phyloP scores from a whole-genome alignment of 306 rosid genomes.

The Lotus japonicus region DNA sequence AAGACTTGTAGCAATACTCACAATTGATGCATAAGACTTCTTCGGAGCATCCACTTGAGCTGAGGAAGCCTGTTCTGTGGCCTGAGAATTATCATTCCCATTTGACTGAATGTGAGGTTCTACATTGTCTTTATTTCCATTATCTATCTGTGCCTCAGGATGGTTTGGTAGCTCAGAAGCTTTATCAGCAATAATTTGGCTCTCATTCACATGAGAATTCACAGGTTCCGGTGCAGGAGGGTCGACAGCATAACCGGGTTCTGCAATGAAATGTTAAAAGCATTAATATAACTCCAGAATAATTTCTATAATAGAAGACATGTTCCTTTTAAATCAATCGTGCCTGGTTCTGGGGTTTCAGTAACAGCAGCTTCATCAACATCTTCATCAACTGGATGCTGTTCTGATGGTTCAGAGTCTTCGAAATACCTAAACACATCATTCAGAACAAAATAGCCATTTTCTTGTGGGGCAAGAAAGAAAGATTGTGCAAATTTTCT shows the following conservation, averaged over 20 bases:
- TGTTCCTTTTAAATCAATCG: slow-evolving; percentile 1
- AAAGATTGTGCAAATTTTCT: slow-evolving; percentile 68
- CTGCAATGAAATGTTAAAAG: slow-evolving; percentile 27
- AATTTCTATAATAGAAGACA: neutral
- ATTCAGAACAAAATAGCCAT: slow-evolving; percentile 65
- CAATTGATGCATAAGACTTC: slow-evolving; percentile 76
- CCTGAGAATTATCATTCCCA: slow-evolving; percentile 40
- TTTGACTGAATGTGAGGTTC: slow-evolving; percentile 43
- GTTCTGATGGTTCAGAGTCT: slow-evolving; percentile 37
- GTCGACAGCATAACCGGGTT: slow-evolving; percentile 35
- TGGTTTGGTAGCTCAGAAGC: slow-evolving; percentile 34
- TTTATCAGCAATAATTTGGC: slow-evolving; percentile 31
- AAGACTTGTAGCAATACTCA: slow-evolving; percentile 30
- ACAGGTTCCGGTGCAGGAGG: slow-evolving; percentile 41
- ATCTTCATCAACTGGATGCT: slow-evolving; percentile 33
- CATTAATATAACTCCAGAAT: slow-evolving; percentile 12
- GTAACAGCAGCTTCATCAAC: slow-evolving; percentile 25
- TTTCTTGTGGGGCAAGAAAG: slow-evolving; percentile 84
- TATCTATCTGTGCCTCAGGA: slow-evolving; percentile 30
- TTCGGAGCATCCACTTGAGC: slow-evolving; percentile 52
- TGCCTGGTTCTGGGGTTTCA: slow-evolving; percentile 46
- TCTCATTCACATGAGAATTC: slow-evolving; percentile 29
- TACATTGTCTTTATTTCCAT: slow-evolving; percentile 28
- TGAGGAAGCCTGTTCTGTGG: slow-evolving; percentile 30
- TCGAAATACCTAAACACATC: slow-evolving; percentile 74